Evolutionary conservation across 805 yeast genomes (phyloP).

Genomic region (Lipomyces sp.): DNA sequence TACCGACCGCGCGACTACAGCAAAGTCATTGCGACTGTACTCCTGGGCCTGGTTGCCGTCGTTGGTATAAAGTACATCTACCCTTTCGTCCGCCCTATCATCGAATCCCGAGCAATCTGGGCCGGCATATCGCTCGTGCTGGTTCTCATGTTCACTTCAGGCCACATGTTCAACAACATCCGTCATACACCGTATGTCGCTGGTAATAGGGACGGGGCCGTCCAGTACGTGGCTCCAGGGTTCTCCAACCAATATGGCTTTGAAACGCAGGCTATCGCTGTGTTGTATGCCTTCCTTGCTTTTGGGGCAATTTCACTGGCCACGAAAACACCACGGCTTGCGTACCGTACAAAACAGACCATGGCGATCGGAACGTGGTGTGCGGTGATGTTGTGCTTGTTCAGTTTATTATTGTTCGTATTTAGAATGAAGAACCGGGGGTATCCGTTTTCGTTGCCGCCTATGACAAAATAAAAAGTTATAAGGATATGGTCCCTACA

Average conservation of each 20-base stretch:
- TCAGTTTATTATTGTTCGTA: conserved; percentile 65
- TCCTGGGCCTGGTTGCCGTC: conserved; percentile 14
- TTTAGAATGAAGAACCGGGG: conserved; percentile 73
- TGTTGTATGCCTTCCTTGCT: conserved; percentile 65
- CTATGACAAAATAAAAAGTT: conserved; percentile 23
- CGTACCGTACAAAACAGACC: conserved; percentile 54
- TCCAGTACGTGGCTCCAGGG: conserved; percentile 63
- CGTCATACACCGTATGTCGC: conserved; percentile 66
- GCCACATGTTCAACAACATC: conserved; percentile 92
- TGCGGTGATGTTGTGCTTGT: conserved; percentile 57
- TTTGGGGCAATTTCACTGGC: conserved; percentile 63
- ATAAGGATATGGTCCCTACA: no score
- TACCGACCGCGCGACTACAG: conserved; percentile 45
- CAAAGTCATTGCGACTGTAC: conserved; percentile 29
- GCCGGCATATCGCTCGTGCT: conserved; percentile 65
- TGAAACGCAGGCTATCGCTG: conserved; percentile 85
- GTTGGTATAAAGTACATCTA: conserved; percentile 19
- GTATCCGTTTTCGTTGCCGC: conserved; percentile 70
- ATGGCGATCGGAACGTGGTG: conserved; percentile 55
- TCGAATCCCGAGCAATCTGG: conserved; percentile 55
- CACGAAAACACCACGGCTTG: conserved; percentile 58
- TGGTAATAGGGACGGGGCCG: conserved; percentile 48
- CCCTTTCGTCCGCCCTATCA: conserved; percentile 28
- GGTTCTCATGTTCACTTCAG: conserved; percentile 75
- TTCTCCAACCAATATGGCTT: conserved; percentile 80